Evolutionary conservation across 1,139 yeast species (phyloP).

Genomic region (Candida neerlandica): DNA sequence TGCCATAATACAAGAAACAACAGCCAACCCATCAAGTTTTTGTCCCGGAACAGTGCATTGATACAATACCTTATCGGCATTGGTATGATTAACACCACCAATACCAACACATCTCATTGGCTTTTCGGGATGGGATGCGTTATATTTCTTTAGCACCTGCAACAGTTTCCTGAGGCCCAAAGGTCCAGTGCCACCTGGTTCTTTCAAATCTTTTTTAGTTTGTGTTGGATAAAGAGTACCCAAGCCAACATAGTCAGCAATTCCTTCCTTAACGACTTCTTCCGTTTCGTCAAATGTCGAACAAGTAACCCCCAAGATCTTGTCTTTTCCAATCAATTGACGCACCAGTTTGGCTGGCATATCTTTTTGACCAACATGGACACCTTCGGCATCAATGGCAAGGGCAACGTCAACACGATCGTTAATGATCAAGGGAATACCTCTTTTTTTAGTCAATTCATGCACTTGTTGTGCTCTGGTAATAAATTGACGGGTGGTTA

Average conservation of each 20-base stretch:
- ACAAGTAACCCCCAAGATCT: constrained; percentile 81
- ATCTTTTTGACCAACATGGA: constrained; percentile 94
- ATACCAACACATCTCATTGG: constrained; percentile 69
- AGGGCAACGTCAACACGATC: constrained; percentile 89
- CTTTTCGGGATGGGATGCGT: constrained; percentile 16
- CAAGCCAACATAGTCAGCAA: constrained; percentile 82
- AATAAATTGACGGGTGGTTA: constrained; percentile 70
- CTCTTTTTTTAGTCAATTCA: constrained; percentile 55
- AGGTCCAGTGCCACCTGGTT: constrained; percentile 58
- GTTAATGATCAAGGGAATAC: constrained; percentile 81
- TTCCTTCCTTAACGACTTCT: constrained; percentile 52
- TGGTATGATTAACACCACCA: constrained; percentile 79
- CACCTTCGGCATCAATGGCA: constrained; percentile 89
- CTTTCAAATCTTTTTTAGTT: constrained; percentile 61
- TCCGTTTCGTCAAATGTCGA: constrained; percentile 60
- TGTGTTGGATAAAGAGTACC: constrained; percentile 79
- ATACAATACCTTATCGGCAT: constrained; percentile 58
- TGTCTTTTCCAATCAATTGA: constrained; percentile 65
- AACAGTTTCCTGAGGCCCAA: constrained; percentile 64
- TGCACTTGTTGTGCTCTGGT: constrained; percentile 63
- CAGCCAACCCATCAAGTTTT: constrained; percentile 75
- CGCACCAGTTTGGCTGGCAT: constrained; percentile 69
- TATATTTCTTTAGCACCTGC: constrained; percentile 43
- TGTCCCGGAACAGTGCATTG: constrained; percentile 52
- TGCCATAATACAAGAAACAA: constrained; percentile 87